phyloP scores from a whole-genome alignment of 805 yeast genomes.

The Wickerhamiella domercqiae region DNA sequence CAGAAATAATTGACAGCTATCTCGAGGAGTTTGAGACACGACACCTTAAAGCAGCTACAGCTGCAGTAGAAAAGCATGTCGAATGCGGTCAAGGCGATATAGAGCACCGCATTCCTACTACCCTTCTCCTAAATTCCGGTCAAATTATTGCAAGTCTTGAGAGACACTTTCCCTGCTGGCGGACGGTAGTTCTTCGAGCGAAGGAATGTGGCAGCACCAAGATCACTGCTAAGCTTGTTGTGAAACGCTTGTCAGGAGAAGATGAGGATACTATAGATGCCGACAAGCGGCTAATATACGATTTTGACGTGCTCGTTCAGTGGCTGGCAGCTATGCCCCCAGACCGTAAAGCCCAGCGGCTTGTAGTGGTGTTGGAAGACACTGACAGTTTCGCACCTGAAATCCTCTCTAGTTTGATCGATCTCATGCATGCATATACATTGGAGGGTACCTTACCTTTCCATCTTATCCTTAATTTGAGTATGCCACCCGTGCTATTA shows the following conservation, averaged over 20 bases:
- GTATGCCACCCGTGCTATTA: constrained; percentile 24
- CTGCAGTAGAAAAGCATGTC: not conserved
- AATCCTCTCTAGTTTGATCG: constrained; percentile 20
- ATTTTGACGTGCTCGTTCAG: constrained; percentile 23
- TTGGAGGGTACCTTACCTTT: constrained; percentile 22
- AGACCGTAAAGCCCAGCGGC: constrained; percentile 1
- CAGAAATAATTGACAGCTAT: not conserved
- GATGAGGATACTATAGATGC: constrained; percentile 11
- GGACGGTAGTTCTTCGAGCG: constrained; percentile 21
- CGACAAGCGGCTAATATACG: constrained; percentile 26
- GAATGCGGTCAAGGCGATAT: no score
- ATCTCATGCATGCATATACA: constrained; percentile 23
- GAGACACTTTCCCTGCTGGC: constrained; percentile 7
- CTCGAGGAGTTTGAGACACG: not conserved
- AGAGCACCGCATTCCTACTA: not conserved
- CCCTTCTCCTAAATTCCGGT: constrained; percentile 7
- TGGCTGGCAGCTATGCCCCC: constrained; percentile 18
- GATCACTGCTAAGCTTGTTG: constrained; percentile 22
- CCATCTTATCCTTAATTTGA: constrained; percentile 23
- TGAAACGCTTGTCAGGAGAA: constrained; percentile 20
- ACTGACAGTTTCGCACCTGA: constrained; percentile 25
- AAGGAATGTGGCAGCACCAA: constrained; percentile 25
- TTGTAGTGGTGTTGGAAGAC: constrained; percentile 25
- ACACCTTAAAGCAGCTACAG: not conserved
- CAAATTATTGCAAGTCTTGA: constrained; percentile 16